Evolutionary conservation across 2,329 filamentous ascomycete species (phyloP).

Genomic region (Paecilomyces sp.): DNA sequence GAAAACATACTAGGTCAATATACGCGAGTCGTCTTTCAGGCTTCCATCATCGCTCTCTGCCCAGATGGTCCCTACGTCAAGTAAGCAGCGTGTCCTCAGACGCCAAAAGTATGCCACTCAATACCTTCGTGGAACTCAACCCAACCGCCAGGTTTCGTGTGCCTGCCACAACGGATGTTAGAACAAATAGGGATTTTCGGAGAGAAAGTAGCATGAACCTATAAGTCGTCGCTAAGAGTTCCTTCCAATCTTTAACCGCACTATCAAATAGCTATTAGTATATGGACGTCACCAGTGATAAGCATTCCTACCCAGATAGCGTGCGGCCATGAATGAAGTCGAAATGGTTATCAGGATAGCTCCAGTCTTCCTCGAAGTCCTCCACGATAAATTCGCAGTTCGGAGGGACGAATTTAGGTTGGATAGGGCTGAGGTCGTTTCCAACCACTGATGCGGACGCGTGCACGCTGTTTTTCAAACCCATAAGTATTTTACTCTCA

Average conservation of each 20-base stretch:
- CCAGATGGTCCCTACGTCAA: background rate
- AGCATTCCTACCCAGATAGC: conserved; percentile 30
- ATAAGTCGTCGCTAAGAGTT: conserved; percentile 40
- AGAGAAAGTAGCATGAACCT: conserved; percentile 21
- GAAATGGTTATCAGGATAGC: conserved; percentile 43
- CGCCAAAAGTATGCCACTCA: background rate
- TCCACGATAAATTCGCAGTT: conserved; percentile 53
- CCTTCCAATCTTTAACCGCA: conserved; percentile 51
- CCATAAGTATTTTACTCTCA: background rate
- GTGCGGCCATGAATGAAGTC: conserved; percentile 57
- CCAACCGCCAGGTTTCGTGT: background rate
- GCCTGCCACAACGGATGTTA: background rate
- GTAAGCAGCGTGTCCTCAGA: background rate
- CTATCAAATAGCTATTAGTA: conserved; percentile 11
- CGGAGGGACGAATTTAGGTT: conserved; percentile 36
- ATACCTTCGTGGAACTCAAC: background rate
- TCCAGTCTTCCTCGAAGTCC: conserved; percentile 52
- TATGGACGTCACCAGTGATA: background rate
- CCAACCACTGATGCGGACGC: conserved; percentile 4
- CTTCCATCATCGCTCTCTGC: background rate
- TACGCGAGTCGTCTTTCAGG: background rate
- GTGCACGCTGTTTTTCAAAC: background rate
- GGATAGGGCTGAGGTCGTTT: conserved; percentile 7
- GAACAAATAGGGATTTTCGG: background rate
- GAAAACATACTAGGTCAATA: background rate